Conservation (phyloP, 352 stramenopile genomes). For the Globisporangium mamillatum region DNA sequence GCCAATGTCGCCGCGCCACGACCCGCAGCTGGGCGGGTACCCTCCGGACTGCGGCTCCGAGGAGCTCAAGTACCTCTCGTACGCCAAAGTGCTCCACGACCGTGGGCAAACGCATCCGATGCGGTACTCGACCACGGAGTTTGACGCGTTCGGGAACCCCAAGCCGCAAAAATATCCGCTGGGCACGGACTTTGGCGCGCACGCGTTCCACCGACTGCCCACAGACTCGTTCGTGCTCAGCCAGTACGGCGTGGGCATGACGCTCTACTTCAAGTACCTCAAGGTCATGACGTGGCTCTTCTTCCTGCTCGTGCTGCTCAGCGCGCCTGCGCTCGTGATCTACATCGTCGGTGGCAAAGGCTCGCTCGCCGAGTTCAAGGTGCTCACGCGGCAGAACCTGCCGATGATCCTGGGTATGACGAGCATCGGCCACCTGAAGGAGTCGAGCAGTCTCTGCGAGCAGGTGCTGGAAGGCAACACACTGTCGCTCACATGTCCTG, state of each 20-base stretch:
- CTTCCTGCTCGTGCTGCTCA: conserved; percentile 69
- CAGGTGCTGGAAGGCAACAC: conserved; percentile 47
- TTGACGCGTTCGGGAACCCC: conserved; percentile 53
- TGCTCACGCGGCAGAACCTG: conserved; percentile 64
- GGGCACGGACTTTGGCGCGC: conserved; percentile 71
- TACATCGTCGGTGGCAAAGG: conserved; percentile 65
- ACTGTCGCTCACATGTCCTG: conserved; percentile 60
- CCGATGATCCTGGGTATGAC: conserved; percentile 72
- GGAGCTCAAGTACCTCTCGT: conserved; percentile 76
- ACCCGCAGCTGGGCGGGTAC: conserved; percentile 69
- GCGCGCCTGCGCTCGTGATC: conserved; percentile 49
- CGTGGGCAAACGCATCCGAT: conserved; percentile 71
- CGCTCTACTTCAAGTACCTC: conserved; percentile 86
- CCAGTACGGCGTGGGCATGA: conserved; percentile 73
- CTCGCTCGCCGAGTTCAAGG: conserved; percentile 54
- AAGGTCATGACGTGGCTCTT: conserved; percentile 86
- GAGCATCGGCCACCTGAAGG: conserved; percentile 72
- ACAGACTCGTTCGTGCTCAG: conserved; percentile 77
- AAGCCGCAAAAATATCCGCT: conserved; percentile 57
- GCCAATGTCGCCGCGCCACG: conserved; percentile 37
- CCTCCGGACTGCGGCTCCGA: conserved; percentile 72
- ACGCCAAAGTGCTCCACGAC: conserved; percentile 70
- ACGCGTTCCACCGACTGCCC: conserved; percentile 69
- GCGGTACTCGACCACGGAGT: conserved; percentile 56
- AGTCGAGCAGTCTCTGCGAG: conserved; percentile 66